Base-by-base conservation (phyloP, 768 basidiomycete genomes). In the Rubroboletus satanas region DNA sequence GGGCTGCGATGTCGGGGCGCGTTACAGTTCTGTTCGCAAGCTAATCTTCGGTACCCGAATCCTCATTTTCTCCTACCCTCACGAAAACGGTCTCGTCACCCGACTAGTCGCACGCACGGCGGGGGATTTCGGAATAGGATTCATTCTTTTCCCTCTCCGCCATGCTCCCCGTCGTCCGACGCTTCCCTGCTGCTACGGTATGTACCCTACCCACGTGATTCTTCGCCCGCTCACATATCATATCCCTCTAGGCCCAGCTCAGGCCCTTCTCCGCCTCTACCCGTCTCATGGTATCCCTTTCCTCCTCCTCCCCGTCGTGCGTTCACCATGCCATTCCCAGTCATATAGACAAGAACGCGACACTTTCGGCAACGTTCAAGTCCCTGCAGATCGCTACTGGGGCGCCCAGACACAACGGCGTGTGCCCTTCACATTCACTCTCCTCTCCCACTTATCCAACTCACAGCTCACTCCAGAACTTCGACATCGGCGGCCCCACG, bases 341-440 rank as follows among this genome's bases (percentile, higher is more conserved):
- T 69, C 74, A 32, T 87, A 81, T 71, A 88, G 95, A 55, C 75
- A 79, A 23, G 96, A 99, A 74, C 85, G 78, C 61, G 97, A 98
- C 72, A 98, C 97, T 3, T 98, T 99, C 70, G 97, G 97, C 33
- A 91, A 94, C 57, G 83, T 99, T 38, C 81, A 89, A 62, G 97
- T 99, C 26, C 88, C 90, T 26, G 82, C 81, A 15, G 85, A 90
- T 56, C 83, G 87, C 54, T 98, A 98, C 74, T 99, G 95, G 93
- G 97, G 97, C 56, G 95, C 95, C 17, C 97, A 98, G 74, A 99
- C 97, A 14, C 96, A 98, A 69, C 81, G 97, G 90, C 88, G 62
- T 23, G 74, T 67, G 8, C 29, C 4, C 36, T 7, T 8, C 41
- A 15, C 10, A 7, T 4, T 7, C 14, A 4, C 32, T 35, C 17